These are phyloP conservation scores for Fusarium nygamai DNA, from an alignment of 2,329 filamentous ascomycete species.

Conservation along the genomic window DNA sequence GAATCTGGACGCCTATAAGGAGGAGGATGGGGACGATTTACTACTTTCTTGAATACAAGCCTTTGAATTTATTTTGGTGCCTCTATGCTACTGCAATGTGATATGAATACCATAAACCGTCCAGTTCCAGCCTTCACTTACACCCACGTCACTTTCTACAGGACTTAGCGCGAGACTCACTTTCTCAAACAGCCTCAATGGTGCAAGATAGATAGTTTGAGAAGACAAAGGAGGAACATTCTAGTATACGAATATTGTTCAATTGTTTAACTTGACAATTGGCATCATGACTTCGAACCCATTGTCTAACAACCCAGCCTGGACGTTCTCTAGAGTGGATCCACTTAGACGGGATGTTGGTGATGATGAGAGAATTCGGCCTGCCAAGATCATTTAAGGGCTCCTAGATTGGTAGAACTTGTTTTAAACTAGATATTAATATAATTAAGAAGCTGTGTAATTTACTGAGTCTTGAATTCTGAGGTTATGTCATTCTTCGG, in stretches of 20 bases:
- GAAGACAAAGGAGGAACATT: accelerated
- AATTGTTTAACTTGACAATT: background rate
- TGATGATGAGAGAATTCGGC: background rate
- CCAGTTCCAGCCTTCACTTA: background rate
- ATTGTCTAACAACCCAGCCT: background rate
- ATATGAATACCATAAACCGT: background rate
- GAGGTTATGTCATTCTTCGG: background rate
- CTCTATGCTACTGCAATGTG: background rate
- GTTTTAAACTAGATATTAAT: accelerated
- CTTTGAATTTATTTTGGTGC: constrained; percentile 4
- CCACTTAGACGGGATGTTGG: background rate
- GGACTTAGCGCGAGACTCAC: background rate
- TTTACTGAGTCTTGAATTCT: background rate
- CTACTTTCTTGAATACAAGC: constrained; percentile 39
- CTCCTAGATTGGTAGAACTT: no score
- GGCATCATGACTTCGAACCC: background rate
- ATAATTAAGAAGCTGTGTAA: background rate
- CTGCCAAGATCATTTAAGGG: background rate
- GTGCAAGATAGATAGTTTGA: background rate
- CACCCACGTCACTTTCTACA: background rate
- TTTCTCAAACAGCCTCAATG: background rate
- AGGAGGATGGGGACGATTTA: constrained; percentile 3
- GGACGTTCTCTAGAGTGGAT: background rate
- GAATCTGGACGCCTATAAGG: background rate
- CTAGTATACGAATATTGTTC: background rate